phyloP scores from a whole-genome alignment of 345 rosid species.

The Populus tremula region DNA sequence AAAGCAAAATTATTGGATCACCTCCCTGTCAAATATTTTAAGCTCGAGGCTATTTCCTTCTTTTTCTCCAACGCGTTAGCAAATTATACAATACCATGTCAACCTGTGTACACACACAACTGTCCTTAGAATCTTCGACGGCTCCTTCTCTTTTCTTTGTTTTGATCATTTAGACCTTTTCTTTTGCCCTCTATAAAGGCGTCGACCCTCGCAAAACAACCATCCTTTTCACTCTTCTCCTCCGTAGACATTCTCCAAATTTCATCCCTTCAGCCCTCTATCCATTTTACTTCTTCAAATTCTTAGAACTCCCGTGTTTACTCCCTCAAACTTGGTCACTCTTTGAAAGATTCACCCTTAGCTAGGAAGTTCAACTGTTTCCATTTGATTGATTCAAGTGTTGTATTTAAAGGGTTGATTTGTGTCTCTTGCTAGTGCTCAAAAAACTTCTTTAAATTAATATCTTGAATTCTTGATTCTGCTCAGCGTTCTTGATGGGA shows the following conservation, averaged over 20 bases:
- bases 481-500: slow-evolving; percentile 11
- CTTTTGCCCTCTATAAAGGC: background rate
- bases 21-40: background rate
- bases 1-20: background rate
- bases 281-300: background rate
- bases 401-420: too few species aligned
- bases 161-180: background rate
- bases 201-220: background rate
- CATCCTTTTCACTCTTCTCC: background rate
- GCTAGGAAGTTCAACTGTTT: too few species aligned
- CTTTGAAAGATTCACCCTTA: background rate
- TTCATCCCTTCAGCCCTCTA: background rate
- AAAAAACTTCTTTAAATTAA: background rate
- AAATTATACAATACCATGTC: background rate
- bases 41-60: background rate
- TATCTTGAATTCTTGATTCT: background rate
- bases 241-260: background rate
- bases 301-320: background rate
- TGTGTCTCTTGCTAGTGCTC: background rate
- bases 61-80: background rate
- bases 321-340: background rate
- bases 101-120: background rate
- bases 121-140: background rate
- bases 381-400: too few species aligned
- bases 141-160: background rate